Conservation (phyloP, 345 rosid genomes). For the Zanthoxylum bungeanum region DNA sequence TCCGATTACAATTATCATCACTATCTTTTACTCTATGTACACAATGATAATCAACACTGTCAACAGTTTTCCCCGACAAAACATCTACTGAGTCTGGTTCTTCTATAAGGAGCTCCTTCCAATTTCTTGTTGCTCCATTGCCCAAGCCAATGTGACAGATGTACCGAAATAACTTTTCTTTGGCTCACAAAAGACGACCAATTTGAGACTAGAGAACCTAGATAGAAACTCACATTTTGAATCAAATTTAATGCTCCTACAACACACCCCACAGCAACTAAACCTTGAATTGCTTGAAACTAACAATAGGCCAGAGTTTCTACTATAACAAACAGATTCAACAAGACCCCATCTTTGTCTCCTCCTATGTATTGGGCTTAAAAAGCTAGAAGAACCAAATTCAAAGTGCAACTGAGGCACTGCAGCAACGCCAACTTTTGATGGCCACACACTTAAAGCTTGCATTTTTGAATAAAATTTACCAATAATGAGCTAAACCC, state of each 20-base stretch:
- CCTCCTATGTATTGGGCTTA: conserved; percentile 23
- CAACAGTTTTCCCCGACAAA: conserved; percentile 12
- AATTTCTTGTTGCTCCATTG: conserved; percentile 51
- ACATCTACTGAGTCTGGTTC: conserved; percentile 27
- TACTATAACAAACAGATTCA: conserved; percentile 26
- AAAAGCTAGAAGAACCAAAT: conserved; percentile 33
- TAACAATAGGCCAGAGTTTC: conserved; percentile 25
- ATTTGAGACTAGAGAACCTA: conserved; percentile 21
- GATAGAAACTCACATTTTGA: conserved; percentile 26
- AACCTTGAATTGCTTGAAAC: conserved; percentile 31
- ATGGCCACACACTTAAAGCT: conserved; percentile 57
- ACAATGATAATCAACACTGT: conserved; percentile 19
- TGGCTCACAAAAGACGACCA: conserved; percentile 30
- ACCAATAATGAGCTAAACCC: conserved; percentile 17
- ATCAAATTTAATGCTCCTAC: too few relatives aligned
- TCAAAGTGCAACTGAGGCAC: conserved; percentile 50
- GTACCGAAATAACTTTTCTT: conserved; percentile 30
- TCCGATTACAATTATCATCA: conserved; percentile 18
- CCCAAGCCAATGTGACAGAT: conserved; percentile 46
- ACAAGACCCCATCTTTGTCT: conserved; percentile 24
- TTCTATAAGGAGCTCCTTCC: conserved; percentile 33
- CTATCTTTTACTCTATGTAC: conserved; percentile 21
- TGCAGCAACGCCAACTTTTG: conserved; percentile 38
- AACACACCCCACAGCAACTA: conserved; percentile 18
- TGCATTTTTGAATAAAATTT: conserved; percentile 54